A percentile compares a stretch with the other conserved stretches of the same genome.
Evolutionary conservation across 2,329 filamentous ascomycete species (phyloP).

Genomic region (Ceratocystiopsis brevicomis): DNA sequence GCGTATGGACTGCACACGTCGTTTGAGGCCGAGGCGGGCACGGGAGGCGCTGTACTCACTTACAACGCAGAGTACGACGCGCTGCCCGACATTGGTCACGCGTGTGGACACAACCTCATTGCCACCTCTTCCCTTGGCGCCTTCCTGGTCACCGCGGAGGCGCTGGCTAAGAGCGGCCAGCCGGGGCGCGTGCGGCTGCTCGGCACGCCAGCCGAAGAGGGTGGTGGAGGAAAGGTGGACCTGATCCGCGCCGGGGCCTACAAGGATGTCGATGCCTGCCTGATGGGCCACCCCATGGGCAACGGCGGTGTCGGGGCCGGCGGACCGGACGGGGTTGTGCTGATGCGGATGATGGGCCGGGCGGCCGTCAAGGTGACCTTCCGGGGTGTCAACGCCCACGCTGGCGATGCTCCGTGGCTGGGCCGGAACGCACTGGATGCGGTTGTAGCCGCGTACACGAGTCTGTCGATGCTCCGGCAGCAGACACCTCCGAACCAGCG

Average conservation of each 20-base stretch:
- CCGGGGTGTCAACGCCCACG: conserved; percentile 23
- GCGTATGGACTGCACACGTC: conserved; percentile 31
- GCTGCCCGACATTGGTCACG: conserved; percentile 20
- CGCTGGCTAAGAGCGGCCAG: conserved; percentile 8
- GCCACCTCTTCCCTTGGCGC: conserved; percentile 18
- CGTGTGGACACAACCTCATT: conserved; percentile 24
- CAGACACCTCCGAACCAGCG: conserved; percentile 28
- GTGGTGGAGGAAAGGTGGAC: conserved; percentile 23
- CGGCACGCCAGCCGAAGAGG: conserved; percentile 26
- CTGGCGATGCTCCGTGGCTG: conserved; percentile 25
- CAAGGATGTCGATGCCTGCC: conserved; percentile 15
- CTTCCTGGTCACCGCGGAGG: conserved; percentile 15
- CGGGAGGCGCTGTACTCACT: conserved; percentile 6
- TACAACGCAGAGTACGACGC: conserved; percentile 12
- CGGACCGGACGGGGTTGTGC: conserved; percentile 5
- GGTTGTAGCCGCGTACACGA: conserved; percentile 16
- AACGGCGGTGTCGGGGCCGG: background rate
- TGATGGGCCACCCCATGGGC: conserved; percentile 21
- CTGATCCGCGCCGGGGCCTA: conserved; percentile 24
- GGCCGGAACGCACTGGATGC: conserved; percentile 30
- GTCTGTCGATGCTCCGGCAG: conserved; percentile 24
- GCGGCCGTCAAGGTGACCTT: conserved; percentile 17
- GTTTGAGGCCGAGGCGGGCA: conserved; percentile 20
- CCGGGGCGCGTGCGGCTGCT: conserved; percentile 14
- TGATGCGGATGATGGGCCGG: conserved; percentile 8